A percentile compares a stretch with the other conserved stretches of the same genome.
Conservation (phyloP, 805 yeast genomes). For the Cyberlindnera meyerae region DNA sequence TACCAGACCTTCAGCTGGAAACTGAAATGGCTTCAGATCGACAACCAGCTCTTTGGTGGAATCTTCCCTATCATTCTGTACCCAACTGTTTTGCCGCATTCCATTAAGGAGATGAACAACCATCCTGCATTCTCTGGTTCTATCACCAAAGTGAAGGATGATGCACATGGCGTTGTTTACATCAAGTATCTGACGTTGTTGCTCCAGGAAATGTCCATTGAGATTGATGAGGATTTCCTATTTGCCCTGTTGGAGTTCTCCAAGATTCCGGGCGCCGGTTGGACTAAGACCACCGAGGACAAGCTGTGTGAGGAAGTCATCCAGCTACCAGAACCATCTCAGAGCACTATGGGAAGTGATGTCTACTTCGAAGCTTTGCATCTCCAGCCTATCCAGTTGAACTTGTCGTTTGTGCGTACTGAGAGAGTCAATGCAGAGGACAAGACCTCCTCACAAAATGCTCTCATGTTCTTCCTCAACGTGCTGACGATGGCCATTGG, state of each 20-base stretch:
- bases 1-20: conserved; percentile 78
- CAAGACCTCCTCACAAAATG: conserved; percentile 53
- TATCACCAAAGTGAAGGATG: conserved; percentile 78
- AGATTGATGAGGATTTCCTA: conserved; percentile 89
- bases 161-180: conserved; percentile 82
- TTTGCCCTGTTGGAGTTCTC: conserved; percentile 77
- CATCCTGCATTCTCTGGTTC: conserved; percentile 93
- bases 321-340: conserved; percentile 67
- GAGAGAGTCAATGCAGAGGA: conserved; percentile 70
- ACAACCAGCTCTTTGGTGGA: conserved; percentile 86
- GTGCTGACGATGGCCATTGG: conserved; percentile 95
- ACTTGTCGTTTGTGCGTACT: conserved; percentile 86
- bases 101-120: conserved; percentile 72
- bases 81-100: conserved; percentile 86
- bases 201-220: conserved; percentile 87
- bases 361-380: conserved; percentile 90
- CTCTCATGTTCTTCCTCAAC: conserved; percentile 73
- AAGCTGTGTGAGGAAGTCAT: conserved; percentile 56
- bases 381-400: conserved; percentile 84
- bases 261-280: conserved; percentile 76
- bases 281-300: conserved; percentile 47
- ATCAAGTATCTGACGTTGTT: conserved; percentile 88
- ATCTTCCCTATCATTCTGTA: conserved; percentile 82
- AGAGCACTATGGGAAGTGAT: conserved; percentile 55
- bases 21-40: conserved; percentile 92